These are phyloP conservation scores for Tremellales sp. DNA, from an alignment of 1,284 basidiomycete genomes.

Conservation along the genomic window DNA sequence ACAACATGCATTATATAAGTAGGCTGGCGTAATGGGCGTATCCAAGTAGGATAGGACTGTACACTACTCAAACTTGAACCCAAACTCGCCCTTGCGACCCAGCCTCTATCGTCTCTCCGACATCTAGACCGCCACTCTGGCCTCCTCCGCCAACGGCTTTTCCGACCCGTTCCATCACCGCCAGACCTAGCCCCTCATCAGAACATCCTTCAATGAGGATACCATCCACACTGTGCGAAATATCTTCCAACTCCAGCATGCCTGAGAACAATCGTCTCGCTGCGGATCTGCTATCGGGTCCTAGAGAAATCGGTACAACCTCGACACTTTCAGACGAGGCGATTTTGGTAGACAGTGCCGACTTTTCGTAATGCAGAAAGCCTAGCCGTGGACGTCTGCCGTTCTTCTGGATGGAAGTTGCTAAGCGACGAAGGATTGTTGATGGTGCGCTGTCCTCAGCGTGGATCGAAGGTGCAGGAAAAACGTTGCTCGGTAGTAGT, in stretches of 20 bases:
- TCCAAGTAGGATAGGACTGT: no score
- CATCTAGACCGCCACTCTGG: slow-evolving; percentile 22
- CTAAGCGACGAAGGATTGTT: slow-evolving; percentile 1
- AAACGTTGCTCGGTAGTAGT: slow-evolving; percentile 55
- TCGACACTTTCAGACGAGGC: slow-evolving; percentile 1
- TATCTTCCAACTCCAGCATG: slow-evolving; percentile 67
- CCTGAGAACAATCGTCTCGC: slow-evolving; percentile 86
- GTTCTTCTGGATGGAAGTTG: slow-evolving; percentile 1
- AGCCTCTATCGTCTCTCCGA: slow-evolving; percentile 14
- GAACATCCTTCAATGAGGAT: slow-evolving; percentile 85
- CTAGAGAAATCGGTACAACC: slow-evolving; percentile 54
- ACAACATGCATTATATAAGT: not conserved
- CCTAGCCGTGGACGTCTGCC: slow-evolving; percentile 53
- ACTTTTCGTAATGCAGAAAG: slow-evolving; percentile 65
- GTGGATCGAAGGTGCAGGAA: slow-evolving; percentile 41
- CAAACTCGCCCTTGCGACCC: slow-evolving; percentile 16
- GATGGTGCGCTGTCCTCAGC: slow-evolving; percentile 9
- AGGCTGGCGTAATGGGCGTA: no score
- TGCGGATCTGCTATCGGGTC: slow-evolving; percentile 64
- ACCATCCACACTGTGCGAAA: slow-evolving; percentile 59
- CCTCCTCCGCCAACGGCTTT: slow-evolving; percentile 74
- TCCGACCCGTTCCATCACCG: slow-evolving; percentile 95
- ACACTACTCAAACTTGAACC: slow-evolving; percentile 20
- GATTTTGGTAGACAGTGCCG: slow-evolving; percentile 29
- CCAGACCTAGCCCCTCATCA: slow-evolving; percentile 80